phyloP scores from a whole-genome alignment of 2,329 filamentous ascomycete genomes.

The Hawksworthiomyces lignivorus region DNA sequence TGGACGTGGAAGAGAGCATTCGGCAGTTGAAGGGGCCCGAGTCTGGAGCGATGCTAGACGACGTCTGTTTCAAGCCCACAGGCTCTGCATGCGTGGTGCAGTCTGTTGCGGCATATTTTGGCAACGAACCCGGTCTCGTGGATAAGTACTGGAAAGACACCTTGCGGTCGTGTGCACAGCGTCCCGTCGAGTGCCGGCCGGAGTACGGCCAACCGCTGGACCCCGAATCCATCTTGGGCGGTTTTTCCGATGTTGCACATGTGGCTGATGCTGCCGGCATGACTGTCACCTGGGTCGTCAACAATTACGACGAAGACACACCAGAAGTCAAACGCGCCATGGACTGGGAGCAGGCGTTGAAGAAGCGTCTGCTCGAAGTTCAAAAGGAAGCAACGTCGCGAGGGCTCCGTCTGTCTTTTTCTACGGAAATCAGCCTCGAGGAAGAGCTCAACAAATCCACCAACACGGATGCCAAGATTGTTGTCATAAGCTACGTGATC shows the following conservation, averaged over 20 bases:
- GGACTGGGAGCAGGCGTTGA: conserved; percentile 82
- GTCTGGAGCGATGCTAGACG: conserved; percentile 62
- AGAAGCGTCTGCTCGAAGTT: conserved; percentile 63
- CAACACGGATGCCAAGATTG: conserved; percentile 95
- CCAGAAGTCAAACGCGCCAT: conserved; percentile 64
- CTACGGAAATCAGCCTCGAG: conserved; percentile 88
- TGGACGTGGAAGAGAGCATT: conserved; percentile 75
- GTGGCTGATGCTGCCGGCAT: conserved; percentile 70
- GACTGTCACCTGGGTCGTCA: conserved; percentile 90
- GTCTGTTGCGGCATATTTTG: conserved; percentile 84
- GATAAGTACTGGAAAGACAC: conserved; percentile 64
- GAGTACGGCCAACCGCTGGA: conserved; percentile 84
- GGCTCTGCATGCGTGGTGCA: conserved; percentile 87
- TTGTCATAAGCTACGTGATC: conserved; percentile 92
- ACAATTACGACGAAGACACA: conserved; percentile 71
- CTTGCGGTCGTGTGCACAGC: conserved; percentile 65
- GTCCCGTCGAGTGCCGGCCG: conserved; percentile 78
- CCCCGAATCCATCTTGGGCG: conserved; percentile 78
- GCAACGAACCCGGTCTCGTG: conserved; percentile 55
- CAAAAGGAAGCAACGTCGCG: conserved; percentile 71
- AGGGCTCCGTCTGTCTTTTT: conserved; percentile 85
- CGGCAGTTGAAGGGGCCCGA: conserved; percentile 61
- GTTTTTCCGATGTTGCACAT: conserved; percentile 57
- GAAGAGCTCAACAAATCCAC: conserved; percentile 96
- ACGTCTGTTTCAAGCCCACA: conserved; percentile 91